Base-by-base conservation (phyloP, 2,329 filamentous ascomycete genomes). In the Westerdykella aurantiaca region DNA sequence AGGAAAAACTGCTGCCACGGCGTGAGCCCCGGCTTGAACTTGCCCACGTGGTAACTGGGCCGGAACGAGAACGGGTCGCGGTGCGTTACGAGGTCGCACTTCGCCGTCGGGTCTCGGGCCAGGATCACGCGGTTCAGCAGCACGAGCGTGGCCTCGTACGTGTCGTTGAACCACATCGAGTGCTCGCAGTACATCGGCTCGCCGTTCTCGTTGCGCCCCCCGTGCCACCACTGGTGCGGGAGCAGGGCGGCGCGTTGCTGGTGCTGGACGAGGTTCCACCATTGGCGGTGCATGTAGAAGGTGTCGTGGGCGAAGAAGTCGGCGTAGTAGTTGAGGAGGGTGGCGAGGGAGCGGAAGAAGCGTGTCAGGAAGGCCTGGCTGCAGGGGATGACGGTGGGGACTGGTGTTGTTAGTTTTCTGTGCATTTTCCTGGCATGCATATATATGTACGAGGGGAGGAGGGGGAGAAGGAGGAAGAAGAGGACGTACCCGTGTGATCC, bases 301-400 rank as follows among this genome's bases (percentile, higher is more conserved):
- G 37, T 54, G 33, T 66, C 62, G 13, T 16, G 18, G 13, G 38
- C 9, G 13, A 43, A 38, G 46, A 66, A 64, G 39, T 63, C 58
- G 34, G 55, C 52, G 14, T 58, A 56, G 43, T 66, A 66, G 51
- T 66, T 61, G 21, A 61, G 44, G 4, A 66, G 48, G 5, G 35
- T 38, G 5, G 51, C 50, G 14, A 50, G 45, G 17, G 41, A 43
- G 2, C 38, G 16, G 56, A 53, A 63, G 49, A 55, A 59, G 4
- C 7, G 11, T 0, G 47, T 12, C 1, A 51, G 41, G 37, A 51
- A 57, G 4, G 43, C 42, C 11, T 31, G 39, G 18, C 25, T 35
- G 44, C 50, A 52, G 6, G 18, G 16, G 18, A 25, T 41, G 31
- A 41, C 21, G 46, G 4, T 40, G n/a, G 9, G 21, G 29, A 11